phyloP scores from a whole-genome alignment of 1,139 yeast genomes.

The Casaregolazyma suthepensis region DNA sequence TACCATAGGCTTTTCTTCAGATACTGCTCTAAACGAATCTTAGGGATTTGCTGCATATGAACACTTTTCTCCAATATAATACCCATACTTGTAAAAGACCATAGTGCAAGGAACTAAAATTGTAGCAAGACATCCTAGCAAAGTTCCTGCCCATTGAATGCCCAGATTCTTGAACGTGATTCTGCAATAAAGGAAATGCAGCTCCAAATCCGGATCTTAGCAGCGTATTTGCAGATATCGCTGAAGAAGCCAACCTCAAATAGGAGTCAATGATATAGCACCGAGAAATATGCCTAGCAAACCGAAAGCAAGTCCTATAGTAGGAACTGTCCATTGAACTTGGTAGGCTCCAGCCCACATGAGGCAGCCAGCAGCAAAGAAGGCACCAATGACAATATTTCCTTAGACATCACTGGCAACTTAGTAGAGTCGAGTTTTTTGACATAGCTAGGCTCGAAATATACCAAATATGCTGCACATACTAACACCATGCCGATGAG shows the following conservation, averaged over 20 bases:
- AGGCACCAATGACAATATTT: neutral
- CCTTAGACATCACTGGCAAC: neutral
- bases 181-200: conserved; percentile 64
- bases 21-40: neutral
- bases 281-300: conserved; percentile 57
- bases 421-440: neutral
- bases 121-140: conserved; percentile 58
- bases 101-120: conserved; percentile 61
- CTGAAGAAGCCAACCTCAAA: conserved; percentile 67
- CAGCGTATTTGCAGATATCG: conserved; percentile 42
- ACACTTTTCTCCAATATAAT: neutral
- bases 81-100: conserved; percentile 31
- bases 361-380: neutral
- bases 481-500: conserved; percentile 41
- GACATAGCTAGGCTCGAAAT: neutral
- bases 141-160: conserved; percentile 63
- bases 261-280: conserved; percentile 68
- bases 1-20: neutral
- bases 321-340: neutral
- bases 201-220: conserved; percentile 71
- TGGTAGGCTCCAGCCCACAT: neutral
- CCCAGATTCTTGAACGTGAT: conserved; percentile 72
- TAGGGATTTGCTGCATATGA: neutral
- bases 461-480: neutral
- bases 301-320: conserved; percentile 35